Conservation (phyloP, 139 green algal species). For the Chlorella sp. region DNA sequence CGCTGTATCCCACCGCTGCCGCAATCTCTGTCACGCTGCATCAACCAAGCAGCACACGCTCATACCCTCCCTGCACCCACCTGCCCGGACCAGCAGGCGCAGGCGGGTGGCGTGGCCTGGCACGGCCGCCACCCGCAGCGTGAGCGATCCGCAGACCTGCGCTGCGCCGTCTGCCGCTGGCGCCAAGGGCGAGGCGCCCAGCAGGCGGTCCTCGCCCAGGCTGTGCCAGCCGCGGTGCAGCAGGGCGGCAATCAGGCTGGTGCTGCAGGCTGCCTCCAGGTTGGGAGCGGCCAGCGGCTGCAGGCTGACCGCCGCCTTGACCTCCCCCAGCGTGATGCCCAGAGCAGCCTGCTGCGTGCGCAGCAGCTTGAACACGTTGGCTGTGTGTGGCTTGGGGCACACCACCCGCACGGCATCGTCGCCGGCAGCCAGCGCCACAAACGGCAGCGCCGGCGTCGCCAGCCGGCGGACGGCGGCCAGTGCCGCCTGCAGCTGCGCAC, state of each 20-base stretch:
- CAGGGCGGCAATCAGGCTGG: neutral
- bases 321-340: constrained; percentile 9
- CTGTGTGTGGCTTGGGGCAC: neutral
- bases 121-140: neutral
- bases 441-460: constrained; percentile 5
- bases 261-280: neutral
- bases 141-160: neutral
- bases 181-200: neutral
- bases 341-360: constrained; percentile 4
- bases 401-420: neutral
- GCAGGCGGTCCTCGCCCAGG: constrained; percentile 2
- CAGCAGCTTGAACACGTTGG: constrained; percentile 33
- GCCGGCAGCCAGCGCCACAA: neutral
- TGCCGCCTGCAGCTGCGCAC: neutral
- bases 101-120: neutral
- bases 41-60: neutral
- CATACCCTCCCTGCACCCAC: neutral
- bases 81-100: constrained; percentile 6
- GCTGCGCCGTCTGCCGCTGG: neutral
- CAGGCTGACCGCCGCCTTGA: constrained; percentile 18
- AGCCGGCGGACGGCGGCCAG: neutral
- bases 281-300: neutral
- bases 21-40: too few relatives aligned
- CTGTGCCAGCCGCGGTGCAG: constrained; percentile 9
- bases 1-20: too few relatives aligned